Conservation (phyloP, 306 rosid species). For the Sechiopsis laciniata region DNA sequence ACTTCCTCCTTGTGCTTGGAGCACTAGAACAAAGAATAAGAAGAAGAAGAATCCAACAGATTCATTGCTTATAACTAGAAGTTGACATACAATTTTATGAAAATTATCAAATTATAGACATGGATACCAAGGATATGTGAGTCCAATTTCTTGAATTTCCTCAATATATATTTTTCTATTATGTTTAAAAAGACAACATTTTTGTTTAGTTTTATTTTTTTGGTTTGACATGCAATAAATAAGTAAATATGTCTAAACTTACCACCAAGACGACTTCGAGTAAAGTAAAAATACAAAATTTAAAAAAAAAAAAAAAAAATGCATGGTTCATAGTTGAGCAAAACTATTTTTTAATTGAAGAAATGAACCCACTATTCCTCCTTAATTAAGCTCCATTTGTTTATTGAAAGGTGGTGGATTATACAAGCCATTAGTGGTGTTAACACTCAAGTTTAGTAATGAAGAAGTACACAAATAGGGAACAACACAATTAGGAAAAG, state of each 20-base stretch:
- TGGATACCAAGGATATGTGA: background rate
- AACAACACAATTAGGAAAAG: too few species aligned
- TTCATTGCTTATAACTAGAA: background rate
- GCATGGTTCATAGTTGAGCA: background rate
- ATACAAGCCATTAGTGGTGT: background rate
- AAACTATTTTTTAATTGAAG: background rate
- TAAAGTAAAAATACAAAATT: background rate
- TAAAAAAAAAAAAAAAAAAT: too few species aligned
- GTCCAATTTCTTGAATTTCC: slow-evolving; percentile 1
- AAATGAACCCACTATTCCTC: background rate
- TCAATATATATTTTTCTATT: background rate
- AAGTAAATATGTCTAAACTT: background rate
- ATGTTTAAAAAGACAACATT: background rate
- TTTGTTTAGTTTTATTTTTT: background rate
- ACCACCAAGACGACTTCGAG: background rate
- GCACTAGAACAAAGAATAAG: slow-evolving; percentile 1
- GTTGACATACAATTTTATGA: background rate
- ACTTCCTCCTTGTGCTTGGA: slow-evolving; percentile 13
- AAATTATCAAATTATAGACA: background rate
- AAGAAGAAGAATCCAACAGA: slow-evolving; percentile 1
- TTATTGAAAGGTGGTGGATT: background rate
- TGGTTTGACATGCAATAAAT: background rate
- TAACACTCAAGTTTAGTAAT: background rate
- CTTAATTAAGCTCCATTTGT: background rate
- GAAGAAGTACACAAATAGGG: too few species aligned